phyloP scores from a whole-genome alignment of 345 rosid genomes.

The Clausena lansium region DNA sequence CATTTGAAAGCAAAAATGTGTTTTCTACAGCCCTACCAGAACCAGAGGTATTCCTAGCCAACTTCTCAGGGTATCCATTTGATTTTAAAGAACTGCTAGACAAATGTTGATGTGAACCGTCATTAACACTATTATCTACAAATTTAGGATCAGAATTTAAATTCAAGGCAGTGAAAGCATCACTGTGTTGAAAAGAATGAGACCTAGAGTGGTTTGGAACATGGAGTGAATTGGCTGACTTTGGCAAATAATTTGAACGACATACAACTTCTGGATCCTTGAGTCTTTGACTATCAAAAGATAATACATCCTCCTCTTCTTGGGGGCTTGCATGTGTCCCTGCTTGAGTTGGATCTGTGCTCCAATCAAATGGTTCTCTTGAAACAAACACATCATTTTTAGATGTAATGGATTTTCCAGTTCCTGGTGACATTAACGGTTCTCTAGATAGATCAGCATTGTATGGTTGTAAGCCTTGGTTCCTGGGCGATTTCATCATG shows the following conservation, averaged over 20 bases:
- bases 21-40: constrained; percentile 34
- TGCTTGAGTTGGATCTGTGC: constrained; percentile 26
- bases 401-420: constrained; percentile 26
- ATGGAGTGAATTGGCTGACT: constrained; percentile 37
- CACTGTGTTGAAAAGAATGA: constrained; percentile 37
- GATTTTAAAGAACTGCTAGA: constrained; percentile 31
- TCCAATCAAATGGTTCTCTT: constrained; percentile 38
- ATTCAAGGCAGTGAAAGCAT: constrained; percentile 19
- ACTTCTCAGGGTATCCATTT: constrained; percentile 49
- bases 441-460: constrained; percentile 31
- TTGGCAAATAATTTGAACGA: constrained; percentile 34
- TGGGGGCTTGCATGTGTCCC: constrained; percentile 25
- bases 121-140: constrained; percentile 35
- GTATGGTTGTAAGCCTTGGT: constrained; percentile 31
- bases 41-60: constrained; percentile 29
- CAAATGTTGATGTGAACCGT: constrained; percentile 26
- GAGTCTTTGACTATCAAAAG: constrained; percentile 54
- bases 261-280: constrained; percentile 57
- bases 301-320: constrained; percentile 61
- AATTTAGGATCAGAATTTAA: constrained; percentile 31
- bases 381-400: constrained; percentile 26
- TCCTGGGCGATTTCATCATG: constrained; percentile 35
- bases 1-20: constrained; percentile 35
- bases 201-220: constrained; percentile 42
- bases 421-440: constrained; percentile 20